Evolutionary conservation across 2,329 filamentous ascomycete species (phyloP), one percentile per base, ranked within the genome.

Genomic region (Fusarium chaquense): DNA sequence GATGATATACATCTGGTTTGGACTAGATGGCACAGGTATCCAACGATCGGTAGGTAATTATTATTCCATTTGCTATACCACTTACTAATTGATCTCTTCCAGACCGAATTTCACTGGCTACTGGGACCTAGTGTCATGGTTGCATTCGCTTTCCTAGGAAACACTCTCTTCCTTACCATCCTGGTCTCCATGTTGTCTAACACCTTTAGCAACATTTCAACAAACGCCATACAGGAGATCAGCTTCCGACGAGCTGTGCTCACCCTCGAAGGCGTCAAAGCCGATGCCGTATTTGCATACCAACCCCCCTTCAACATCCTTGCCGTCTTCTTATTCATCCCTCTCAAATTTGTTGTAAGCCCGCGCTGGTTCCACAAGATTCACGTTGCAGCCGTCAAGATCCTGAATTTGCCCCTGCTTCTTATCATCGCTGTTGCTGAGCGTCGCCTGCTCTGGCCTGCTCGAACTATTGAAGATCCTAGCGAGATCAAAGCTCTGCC

Each of bases 1-100:
- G 93, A 95, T 97, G 92, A 86, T 96, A 3, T 96, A 92, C 86
- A 94, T 97, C 69, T 97, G 93, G 93, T 96, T 97, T 75, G 93
- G 93, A 3, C 86, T 97, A 3, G 93, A 96, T 73, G 93, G 87
- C 9, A 89, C 85, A 5, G 88, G 88, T 10, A 89, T 90, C 43
- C 83, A 88, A 49, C 78, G 83, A 69, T 87, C 87, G 59, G 84
- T 85, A 75, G 75, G 82, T 76, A 36, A 12, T 15, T 18, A 10
- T 35, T 9, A 7, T 33, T n/a, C 8, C 22, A 5, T 13, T 28
- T 4, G 18, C 22, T 35, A 49, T 26, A 11, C 8, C 41, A 7
- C 5, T n/a, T 10, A 28, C 65, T 78, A 32, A 54, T 63, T 35
- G 33, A 32, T 26, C 20, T 7, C 11, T 15, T 20, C 13, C 36